Base-by-base conservation (phyloP, 192 early-diverging fungal species). In the Rhizoclosmatium sp. region DNA sequence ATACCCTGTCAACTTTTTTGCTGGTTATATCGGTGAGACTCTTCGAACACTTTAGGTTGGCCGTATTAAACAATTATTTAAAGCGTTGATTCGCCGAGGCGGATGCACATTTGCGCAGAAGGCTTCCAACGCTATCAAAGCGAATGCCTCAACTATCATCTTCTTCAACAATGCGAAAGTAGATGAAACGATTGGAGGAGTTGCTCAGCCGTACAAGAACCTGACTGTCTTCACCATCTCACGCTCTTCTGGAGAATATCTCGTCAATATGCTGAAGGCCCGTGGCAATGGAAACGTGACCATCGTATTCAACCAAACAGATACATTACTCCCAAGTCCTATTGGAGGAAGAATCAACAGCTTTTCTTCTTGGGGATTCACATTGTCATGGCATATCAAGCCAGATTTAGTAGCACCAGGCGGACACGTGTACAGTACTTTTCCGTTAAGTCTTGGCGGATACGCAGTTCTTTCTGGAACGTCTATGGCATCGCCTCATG, bases 401-500 rank as follows among this genome's bases (percentile, higher is more conserved):
- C 84, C 84, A 39, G 80, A 85, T 51, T 19, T 85, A 56, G 75
- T 72, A 16, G 84, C 79, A 16, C 46, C 78, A 41, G 84, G 84
- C 46, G 84, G 84, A 5, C 45, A 54, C 48, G 65, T 85, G 2
- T 77, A 75, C 71, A 69, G 61, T 47, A 85, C 84, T 19, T 75
- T 44, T 41, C 47, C 60, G 19, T 65, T 45, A 9, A 64, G 19
- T 39, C 39, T 31, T 2, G 71, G 49, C 41, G 54, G 54, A 14
- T 75, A 75, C 46, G 73, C 73, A 39, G 61, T 65, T 9, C 23
- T 75, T 10, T 75, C 73, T 31, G 73, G 95, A n/a, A 96, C 95
- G 3, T 94, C 93, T 31, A 95, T 96, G 95, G 87, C 95, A 7
- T 85, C 89, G 40, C 94, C 95, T 0, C 92, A 92, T 79, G 77